These are phyloP conservation scores for Mycena rebaudengoi DNA, from an alignment of 768 basidiomycete species.

Conservation along the genomic window DNA sequence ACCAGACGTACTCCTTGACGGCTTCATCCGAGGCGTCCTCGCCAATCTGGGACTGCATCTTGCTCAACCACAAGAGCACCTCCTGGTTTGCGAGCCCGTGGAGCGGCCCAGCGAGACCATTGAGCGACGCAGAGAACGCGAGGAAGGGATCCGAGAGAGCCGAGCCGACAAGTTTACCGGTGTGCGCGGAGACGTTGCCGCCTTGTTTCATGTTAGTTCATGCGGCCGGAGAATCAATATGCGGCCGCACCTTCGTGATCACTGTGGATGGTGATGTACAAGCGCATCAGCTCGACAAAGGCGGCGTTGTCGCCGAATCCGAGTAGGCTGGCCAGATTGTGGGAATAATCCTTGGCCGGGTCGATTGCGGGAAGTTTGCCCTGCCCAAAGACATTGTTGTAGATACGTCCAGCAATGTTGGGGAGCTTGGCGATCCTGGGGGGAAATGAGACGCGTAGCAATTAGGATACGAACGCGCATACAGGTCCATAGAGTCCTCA, in stretches of 20 bases:
- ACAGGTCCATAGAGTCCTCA: constrained; percentile 91
- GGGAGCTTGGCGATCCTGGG: constrained; percentile 93
- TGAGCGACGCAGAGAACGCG: constrained; percentile 89
- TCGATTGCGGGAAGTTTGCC: constrained; percentile 92
- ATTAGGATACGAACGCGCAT: constrained; percentile 18
- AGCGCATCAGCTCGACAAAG: constrained; percentile 93
- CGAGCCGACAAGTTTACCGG: constrained; percentile 91
- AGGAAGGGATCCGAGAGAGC: constrained; percentile 99
- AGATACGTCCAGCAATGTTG: constrained; percentile 94
- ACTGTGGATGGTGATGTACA: constrained; percentile 98
- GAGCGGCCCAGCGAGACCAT: constrained; percentile 96
- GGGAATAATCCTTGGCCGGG: constrained; percentile 83
- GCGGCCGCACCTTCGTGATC: constrained; percentile 99
- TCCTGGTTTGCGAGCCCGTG: constrained; percentile 99
- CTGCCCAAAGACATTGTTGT: constrained; percentile 85
- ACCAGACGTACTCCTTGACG: constrained; percentile 94
- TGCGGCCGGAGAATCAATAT: too few relatives aligned
- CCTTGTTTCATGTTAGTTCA: too few relatives aligned
- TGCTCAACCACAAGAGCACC: constrained; percentile 92
- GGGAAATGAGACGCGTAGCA: constrained; percentile 10
- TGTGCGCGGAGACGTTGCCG: constrained; percentile 98
- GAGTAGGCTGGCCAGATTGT: constrained; percentile 88
- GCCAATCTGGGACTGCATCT: constrained; percentile 92
- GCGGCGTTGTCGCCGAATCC: constrained; percentile 89
- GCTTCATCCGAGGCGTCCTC: constrained; percentile 86